These are phyloP conservation scores for Ophiostoma sp. DNA, from an alignment of 2,329 filamentous ascomycete species.

Conservation along the genomic window DNA sequence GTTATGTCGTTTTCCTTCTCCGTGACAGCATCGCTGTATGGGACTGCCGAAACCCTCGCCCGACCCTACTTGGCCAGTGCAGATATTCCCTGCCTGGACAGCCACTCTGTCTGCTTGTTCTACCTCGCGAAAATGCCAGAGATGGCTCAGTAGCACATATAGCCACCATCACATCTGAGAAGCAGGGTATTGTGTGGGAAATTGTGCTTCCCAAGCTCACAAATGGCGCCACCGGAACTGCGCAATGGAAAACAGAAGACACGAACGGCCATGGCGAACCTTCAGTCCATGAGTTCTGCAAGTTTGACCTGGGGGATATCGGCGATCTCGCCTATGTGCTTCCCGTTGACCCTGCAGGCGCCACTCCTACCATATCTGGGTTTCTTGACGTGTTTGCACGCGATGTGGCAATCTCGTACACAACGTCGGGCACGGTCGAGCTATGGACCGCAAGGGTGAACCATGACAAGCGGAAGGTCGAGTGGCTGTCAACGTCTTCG, in stretches of 20 bases:
- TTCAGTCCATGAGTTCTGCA: conserved; percentile 61
- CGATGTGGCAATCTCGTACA: conserved; percentile 83
- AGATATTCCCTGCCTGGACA: conserved; percentile 60
- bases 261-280: conserved; percentile 34
- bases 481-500: conserved; percentile 76
- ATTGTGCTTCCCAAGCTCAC: conserved; percentile 52
- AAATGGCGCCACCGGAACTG: conserved; percentile 10
- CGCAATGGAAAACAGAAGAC: conserved; percentile 12
- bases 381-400: conserved; percentile 82
- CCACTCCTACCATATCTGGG: conserved; percentile 62
- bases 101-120: conserved; percentile 70
- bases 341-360: conserved; percentile 81
- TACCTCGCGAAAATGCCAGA: conserved; percentile 58
- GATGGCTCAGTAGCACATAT: conserved; percentile 60
- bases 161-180: conserved; percentile 74
- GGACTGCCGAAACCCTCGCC: conserved; percentile 63
- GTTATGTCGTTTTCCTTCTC: conserved; percentile 75
- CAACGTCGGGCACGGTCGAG: conserved; percentile 63
- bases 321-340: conserved; percentile 62
- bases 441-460: conserved; percentile 82
- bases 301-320: conserved; percentile 58
- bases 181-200: conserved; percentile 78
- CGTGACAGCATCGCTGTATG: conserved; percentile 67
- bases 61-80: conserved; percentile 53
- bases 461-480: conserved; percentile 51